These are phyloP conservation scores for Rhodotorula diobovata DNA, from an alignment of 768 basidiomycete species.

Conservation along the genomic window DNA sequence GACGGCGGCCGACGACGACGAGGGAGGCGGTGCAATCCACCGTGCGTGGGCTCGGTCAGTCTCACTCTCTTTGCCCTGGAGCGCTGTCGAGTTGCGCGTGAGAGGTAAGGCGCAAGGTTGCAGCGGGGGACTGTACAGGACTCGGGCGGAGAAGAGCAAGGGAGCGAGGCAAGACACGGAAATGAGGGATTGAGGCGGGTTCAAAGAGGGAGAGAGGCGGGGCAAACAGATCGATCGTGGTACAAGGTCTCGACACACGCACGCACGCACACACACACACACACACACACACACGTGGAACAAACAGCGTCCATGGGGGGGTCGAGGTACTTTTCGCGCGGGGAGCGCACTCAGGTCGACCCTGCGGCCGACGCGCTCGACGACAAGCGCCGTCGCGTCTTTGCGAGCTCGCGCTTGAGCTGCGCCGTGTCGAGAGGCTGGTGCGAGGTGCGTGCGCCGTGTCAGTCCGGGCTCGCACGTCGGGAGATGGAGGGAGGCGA, in stretches of 20 bases:
- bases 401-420: conserved; percentile 33
- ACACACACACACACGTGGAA: background rate
- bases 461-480: rapidly evolving
- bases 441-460: rapidly evolving
- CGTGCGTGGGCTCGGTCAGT: no score
- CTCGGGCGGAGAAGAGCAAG: background rate
- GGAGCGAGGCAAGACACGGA: no score
- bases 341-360: background rate
- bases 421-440: conserved; percentile 32
- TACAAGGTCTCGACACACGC: background rate
- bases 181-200: no score
- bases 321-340: background rate
- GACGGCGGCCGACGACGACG: no score
- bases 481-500: background rate
- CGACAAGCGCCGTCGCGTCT: conserved; percentile 20
- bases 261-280: background rate
- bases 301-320: background rate
- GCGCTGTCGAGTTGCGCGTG: no score
- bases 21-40: no score
- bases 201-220: background rate
- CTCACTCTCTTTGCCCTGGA: no score
- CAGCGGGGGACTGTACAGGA: no score
- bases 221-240: no score
- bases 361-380: background rate
- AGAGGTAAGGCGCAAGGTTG: no score